Evolutionary conservation across 1,139 yeast genomes (phyloP).

Genomic region (Wickerhamomyces sp.): DNA sequence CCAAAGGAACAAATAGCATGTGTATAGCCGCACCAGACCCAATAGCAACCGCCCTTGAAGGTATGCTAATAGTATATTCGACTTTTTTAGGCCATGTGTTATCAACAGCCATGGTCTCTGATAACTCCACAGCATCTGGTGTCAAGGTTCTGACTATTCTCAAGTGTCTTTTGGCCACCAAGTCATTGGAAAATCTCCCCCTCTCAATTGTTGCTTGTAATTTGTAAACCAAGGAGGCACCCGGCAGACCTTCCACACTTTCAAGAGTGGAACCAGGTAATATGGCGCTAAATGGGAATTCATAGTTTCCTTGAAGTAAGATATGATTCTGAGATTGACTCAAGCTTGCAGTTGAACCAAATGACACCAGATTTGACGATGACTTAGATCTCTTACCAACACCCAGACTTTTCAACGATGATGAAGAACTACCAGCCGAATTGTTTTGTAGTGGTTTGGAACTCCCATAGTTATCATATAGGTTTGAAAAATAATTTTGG

Average conservation of each 20-base stretch:
- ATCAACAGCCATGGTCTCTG: constrained; percentile 91
- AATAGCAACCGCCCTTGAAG: constrained; percentile 84
- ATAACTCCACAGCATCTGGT: constrained; percentile 79
- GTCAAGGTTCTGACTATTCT: constrained; percentile 87
- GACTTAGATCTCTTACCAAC: constrained; percentile 25
- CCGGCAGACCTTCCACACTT: constrained; percentile 86
- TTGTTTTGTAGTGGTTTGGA: constrained; percentile 2
- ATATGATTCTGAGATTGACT: constrained; percentile 27
- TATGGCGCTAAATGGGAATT: constrained; percentile 81
- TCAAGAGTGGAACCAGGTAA: constrained; percentile 85
- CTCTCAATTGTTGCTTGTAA: constrained; percentile 79
- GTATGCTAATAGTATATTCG: constrained; percentile 83
- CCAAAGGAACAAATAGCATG: constrained; percentile 69
- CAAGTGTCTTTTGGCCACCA: constrained; percentile 66
- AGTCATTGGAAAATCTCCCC: constrained; percentile 65
- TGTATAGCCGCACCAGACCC: constrained; percentile 75
- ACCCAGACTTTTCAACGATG: constrained; percentile 19
- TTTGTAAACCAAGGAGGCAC: constrained; percentile 74
- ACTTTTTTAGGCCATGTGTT: constrained; percentile 95
- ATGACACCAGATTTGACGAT: constrained; percentile 20
- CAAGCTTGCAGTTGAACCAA: constrained; percentile 26
- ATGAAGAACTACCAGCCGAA: constrained; percentile 19
- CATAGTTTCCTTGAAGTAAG: constrained; percentile 75
- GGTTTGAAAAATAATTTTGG: constrained; percentile 27
- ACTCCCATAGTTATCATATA: constrained; percentile 25